Percentiles rank a stretch among this genome's conserved stretches.
Evolutionary conservation across 352 stramenopile genomes (phyloP).

Genomic region (Thraustochytrium striatum): DNA sequence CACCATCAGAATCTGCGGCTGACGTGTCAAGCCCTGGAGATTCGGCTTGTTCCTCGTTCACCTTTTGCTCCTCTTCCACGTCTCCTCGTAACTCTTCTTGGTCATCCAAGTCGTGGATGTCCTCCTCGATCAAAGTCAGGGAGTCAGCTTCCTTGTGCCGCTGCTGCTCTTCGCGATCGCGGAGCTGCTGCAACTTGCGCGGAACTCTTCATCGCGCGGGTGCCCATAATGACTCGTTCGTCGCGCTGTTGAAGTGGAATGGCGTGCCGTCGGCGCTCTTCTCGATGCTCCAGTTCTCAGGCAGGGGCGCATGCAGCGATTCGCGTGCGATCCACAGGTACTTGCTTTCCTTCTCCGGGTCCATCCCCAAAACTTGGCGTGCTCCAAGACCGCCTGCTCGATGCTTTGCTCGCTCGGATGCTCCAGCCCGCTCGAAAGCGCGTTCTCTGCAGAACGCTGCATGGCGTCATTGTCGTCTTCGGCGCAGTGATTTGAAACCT

Average conservation of each 20-base stretch:
- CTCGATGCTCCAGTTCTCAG: background rate
- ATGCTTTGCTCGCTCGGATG: background rate
- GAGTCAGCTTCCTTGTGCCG: background rate
- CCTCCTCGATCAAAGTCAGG: background rate
- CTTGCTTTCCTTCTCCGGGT: background rate
- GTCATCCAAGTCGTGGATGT: background rate
- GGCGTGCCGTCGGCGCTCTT: conserved; percentile 1
- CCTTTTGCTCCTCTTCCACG: background rate
- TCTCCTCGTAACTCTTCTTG: background rate
- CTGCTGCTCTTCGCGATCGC: background rate
- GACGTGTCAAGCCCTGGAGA: too few species aligned
- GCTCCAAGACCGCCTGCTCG: conserved; percentile 20
- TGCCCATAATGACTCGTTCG: conserved; percentile 26
- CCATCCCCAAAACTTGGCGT: conserved; percentile 19
- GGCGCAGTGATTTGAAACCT: too few species aligned
- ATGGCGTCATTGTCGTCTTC: background rate
- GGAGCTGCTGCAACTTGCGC: background rate
- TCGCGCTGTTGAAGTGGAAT: conserved; percentile 1
- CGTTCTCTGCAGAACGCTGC: background rate
- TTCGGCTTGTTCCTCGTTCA: background rate
- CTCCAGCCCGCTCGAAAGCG: too few species aligned
- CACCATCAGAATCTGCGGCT: too few species aligned
- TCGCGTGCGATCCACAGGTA: conserved; percentile 29
- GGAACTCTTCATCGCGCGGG: conserved; percentile 24
- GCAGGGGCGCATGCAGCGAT: background rate